Base-by-base conservation (phyloP, 306 rosid genomes). In the Pueraria montana region DNA sequence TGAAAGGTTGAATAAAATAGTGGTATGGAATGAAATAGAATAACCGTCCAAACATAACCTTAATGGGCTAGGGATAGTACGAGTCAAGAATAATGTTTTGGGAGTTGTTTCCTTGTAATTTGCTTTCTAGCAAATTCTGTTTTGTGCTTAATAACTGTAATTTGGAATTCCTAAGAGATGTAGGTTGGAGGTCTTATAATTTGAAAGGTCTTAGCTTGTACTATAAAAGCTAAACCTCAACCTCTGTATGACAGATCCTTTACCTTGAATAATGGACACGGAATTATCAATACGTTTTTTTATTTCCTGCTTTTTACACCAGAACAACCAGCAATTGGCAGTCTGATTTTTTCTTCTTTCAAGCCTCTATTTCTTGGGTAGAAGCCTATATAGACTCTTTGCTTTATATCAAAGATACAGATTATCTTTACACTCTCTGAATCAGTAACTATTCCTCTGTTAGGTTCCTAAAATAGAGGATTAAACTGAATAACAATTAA, bases 131-230 rank as follows among this genome's bases (percentile, higher is more conserved):
- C 16, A 14, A 27, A 13, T 10, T 58, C 17, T 23, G 7, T 58
- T 24, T 50, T 63, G 58, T 48, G 23, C n/a, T 12, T 65, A 49
- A 78, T 48, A 77, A 63, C 4, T 78, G n/a, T 65, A 21, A 50
- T 63, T 65, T 32, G 58, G 65, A 64, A 65, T 34, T 64, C 40
- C 52, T 21, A 45, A 32, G 65, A 78, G 24, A 49, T 13, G 50
- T 16, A 20, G 58, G 40, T 18, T 32, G 42, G 26, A 48, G 64
- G 63, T 12, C 64, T 34, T 64, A 61, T 48, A 18, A 50, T 20
- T 48, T 49, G 24, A 64, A 63, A 48, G 46, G 6, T 64, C 10
- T 46, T 11, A 18, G 30, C 64, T 77, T 9, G 56, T 11, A 63
- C 23, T 21, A 27, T 34, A 34, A 34, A 34, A 34, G 40, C 63